These are phyloP conservation scores for Plasmodium ovale DNA, from an alignment of 169 alveolate species.

Conservation along the genomic window DNA sequence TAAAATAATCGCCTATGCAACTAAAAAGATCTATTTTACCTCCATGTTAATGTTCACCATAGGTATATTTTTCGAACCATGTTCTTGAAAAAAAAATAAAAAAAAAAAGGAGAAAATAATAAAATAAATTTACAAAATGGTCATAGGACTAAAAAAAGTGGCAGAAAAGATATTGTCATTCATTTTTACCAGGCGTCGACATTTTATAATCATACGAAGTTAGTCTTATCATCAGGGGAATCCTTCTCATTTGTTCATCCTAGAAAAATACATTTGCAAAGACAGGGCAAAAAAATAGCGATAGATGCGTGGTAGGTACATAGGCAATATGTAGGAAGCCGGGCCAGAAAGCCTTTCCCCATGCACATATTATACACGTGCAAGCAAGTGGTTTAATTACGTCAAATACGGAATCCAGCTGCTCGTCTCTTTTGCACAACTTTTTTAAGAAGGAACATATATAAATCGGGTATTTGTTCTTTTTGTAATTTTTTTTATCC, in stretches of 20 bases:
- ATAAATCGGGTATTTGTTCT: slow-evolving; percentile 31
- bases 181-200: slow-evolving; percentile 17
- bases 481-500: slow-evolving; percentile 25
- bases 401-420: slow-evolving; percentile 19
- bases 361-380: not conserved
- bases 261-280: not conserved
- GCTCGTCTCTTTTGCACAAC: slow-evolving; percentile 35
- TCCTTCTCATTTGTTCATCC: slow-evolving; percentile 35
- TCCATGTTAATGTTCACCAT: not conserved
- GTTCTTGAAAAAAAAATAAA: too few species aligned
- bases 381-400: slow-evolving; percentile 2
- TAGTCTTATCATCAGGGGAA: slow-evolving; percentile 39
- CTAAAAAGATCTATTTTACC: not conserved
- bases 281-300: not conserved
- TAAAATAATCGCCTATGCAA: not conserved
- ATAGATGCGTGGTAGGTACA: not conserved
- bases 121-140: not conserved
- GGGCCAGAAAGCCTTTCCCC: not conserved
- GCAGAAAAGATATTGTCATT: not conserved
- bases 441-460: slow-evolving; percentile 64
- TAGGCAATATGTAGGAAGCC: too few species aligned
- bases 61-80: not conserved
- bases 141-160: not conserved
- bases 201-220: slow-evolving; percentile 39
- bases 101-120: not conserved